A percentile compares a stretch with the other conserved stretches of the same genome.
These are phyloP conservation scores for Pachyrhizus erosus DNA, from an alignment of 306 rosid species.

Conservation along the genomic window DNA sequence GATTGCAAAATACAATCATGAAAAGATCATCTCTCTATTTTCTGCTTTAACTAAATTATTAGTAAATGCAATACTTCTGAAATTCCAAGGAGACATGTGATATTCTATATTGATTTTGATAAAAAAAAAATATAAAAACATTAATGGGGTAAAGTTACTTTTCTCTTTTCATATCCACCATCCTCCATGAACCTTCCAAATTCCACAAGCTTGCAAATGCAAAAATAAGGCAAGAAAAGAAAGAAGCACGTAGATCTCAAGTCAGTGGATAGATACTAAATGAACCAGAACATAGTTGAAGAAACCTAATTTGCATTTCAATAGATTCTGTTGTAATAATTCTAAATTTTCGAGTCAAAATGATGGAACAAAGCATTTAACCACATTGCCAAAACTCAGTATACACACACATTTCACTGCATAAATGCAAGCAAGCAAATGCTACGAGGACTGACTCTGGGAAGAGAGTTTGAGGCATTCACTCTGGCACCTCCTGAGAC, in stretches of 20 bases:
- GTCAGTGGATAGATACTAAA: neutral
- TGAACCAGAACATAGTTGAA: neutral
- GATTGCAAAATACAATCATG: neutral
- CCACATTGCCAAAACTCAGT: constrained; percentile 20
- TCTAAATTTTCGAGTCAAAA: constrained; percentile 11
- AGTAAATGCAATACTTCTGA: neutral
- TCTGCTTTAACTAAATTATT: neutral
- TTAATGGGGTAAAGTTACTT: neutral
- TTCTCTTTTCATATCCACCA: neutral
- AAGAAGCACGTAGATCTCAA: neutral
- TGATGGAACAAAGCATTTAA: constrained; percentile 26
- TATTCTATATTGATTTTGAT: neutral
- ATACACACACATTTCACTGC: constrained; percentile 11
- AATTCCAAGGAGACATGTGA: neutral
- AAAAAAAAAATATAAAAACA: neutral
- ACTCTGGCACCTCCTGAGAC: constrained; percentile 94
- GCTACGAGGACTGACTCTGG: constrained; percentile 55
- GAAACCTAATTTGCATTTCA: constrained; percentile 30
- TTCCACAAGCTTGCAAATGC: neutral
- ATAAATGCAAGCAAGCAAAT: constrained; percentile 24
- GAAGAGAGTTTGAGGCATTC: constrained; percentile 90
- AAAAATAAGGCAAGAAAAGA: constrained; percentile 12
- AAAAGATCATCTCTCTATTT: neutral
- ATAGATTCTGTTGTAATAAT: constrained; percentile 13
- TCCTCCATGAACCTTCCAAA: constrained; percentile 21